Percentiles rank a stretch among this genome's conserved stretches.
phyloP scores from a whole-genome alignment of 73 alveolate genomes.

The Paramecium biaurelia region DNA sequence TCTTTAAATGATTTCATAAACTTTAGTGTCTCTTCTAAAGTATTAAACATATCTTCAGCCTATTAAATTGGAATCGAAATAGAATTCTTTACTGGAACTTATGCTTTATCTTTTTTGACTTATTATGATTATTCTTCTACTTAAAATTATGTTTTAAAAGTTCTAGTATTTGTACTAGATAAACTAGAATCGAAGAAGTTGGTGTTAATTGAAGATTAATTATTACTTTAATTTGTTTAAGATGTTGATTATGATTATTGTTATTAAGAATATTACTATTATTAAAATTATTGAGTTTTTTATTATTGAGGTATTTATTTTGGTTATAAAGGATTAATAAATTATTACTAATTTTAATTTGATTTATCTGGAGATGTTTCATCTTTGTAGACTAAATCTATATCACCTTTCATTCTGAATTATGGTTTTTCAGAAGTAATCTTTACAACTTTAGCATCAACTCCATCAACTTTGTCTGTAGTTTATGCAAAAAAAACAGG shows the following conservation, averaged over 20 bases:
- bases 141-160: not conserved
- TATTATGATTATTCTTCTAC: constrained; percentile 1
- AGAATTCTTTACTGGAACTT: not conserved
- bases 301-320: not conserved
- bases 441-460: not conserved
- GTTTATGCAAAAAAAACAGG: constrained; percentile 41
- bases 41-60: not conserved
- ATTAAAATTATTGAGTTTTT: not conserved
- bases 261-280: not conserved
- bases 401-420: constrained; percentile 46
- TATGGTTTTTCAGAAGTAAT: constrained; percentile 11
- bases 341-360: not conserved
- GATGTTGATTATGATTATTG: not conserved
- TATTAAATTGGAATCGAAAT: not conserved
- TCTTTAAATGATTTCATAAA: not conserved
- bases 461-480: not conserved
- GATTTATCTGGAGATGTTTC: not conserved
- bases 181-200: not conserved
- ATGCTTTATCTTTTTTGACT: not conserved
- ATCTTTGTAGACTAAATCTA: constrained; percentile 24
- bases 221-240: not conserved
- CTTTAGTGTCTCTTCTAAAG: not conserved
- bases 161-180: not conserved
- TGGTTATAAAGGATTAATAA: not conserved
- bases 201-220: not conserved